A percentile compares a stretch with the other conserved stretches of the same genome.
Conservation (phyloP, 108 stramenopile genomes). For the Pseudonitzschia multiseries region DNA sequence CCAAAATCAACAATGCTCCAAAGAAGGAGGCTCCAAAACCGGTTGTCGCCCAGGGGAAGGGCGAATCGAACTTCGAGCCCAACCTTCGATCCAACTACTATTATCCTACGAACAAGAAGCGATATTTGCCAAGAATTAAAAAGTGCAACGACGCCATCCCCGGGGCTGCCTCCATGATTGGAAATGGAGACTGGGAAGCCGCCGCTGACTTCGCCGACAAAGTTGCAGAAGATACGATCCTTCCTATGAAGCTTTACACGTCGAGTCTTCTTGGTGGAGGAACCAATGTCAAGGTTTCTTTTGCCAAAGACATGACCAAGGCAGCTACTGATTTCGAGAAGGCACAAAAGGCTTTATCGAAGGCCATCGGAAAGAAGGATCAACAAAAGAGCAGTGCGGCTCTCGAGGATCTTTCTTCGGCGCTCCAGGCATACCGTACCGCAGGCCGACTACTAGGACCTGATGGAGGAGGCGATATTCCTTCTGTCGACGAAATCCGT, state of each 20-base stretch:
- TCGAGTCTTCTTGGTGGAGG: slow-evolving; percentile 72
- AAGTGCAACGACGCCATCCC: slow-evolving; percentile 75
- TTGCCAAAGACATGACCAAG: slow-evolving; percentile 74
- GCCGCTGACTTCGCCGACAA: slow-evolving; percentile 62
- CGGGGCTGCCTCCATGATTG: slow-evolving; percentile 55
- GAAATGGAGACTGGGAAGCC: slow-evolving; percentile 64
- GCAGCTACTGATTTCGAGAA: slow-evolving; percentile 68
- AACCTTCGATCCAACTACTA: slow-evolving; percentile 79
- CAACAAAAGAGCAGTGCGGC: slow-evolving; percentile 48
- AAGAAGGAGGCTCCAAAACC: slow-evolving; percentile 7
- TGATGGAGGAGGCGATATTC: slow-evolving; percentile 86
- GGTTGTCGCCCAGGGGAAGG: slow-evolving; percentile 27
- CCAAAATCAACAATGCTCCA: slow-evolving; percentile 37
- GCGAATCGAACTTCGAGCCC: slow-evolving; percentile 67
- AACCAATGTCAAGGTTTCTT: slow-evolving; percentile 70
- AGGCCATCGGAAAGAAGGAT: slow-evolving; percentile 74
- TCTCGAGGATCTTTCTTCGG: slow-evolving; percentile 61
- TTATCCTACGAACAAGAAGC: slow-evolving; percentile 71
- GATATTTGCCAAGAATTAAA: slow-evolving; percentile 86
- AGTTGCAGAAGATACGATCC: slow-evolving; percentile 77
- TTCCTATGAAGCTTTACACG: slow-evolving; percentile 85
- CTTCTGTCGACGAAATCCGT: slow-evolving; percentile 83
- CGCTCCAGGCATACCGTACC: slow-evolving; percentile 60
- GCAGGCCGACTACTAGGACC: slow-evolving; percentile 67
- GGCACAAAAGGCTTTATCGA: slow-evolving; percentile 50